phyloP scores from a whole-genome alignment of 495 filamentous ascomycete genomes.

The Trichoderma gamsii region DNA sequence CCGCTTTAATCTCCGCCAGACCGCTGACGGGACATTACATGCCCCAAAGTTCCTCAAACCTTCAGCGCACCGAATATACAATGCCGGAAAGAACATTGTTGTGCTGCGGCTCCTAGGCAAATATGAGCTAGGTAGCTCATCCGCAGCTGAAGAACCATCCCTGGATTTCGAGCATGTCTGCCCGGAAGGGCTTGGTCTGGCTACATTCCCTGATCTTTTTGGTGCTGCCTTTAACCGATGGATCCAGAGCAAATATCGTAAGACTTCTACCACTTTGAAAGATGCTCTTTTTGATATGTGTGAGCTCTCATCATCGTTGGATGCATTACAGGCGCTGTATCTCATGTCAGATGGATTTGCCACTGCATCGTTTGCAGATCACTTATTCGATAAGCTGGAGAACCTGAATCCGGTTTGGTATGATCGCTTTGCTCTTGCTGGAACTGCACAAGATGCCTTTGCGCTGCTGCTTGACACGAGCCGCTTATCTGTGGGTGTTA shows the following conservation, averaged over 20 bases:
- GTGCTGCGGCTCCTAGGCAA: slow-evolving; percentile 62
- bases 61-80: slow-evolving; percentile 65
- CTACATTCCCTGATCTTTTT: slow-evolving; percentile 73
- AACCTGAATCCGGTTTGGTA: slow-evolving; percentile 61
- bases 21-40: slow-evolving; percentile 49
- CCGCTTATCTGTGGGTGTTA: slow-evolving; percentile 50
- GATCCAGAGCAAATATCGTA: slow-evolving; percentile 65
- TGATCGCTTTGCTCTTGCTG: slow-evolving; percentile 76
- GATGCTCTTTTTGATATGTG: slow-evolving; percentile 61
- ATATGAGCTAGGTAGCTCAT: slow-evolving; percentile 27
- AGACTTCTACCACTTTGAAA: slow-evolving; percentile 58
- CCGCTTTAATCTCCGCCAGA: slow-evolving; percentile 58
- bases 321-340: slow-evolving; percentile 65
- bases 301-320: slow-evolving; percentile 58
- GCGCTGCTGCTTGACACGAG: slow-evolving; percentile 50
- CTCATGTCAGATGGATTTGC: slow-evolving; percentile 64
- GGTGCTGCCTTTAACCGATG: slow-evolving; percentile 60
- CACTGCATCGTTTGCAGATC: slow-evolving; percentile 54
- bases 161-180: slow-evolving; percentile 55
- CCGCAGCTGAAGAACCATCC: slow-evolving; percentile 29
- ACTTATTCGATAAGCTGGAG: slow-evolving; percentile 75
- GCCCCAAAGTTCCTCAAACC: slow-evolving; percentile 69
- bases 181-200: slow-evolving; percentile 38
- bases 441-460: slow-evolving; percentile 67
- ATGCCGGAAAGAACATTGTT: slow-evolving; percentile 79